Base-by-base conservation (phyloP, 108 stramenopile species). In the Nitzschia sp. region DNA sequence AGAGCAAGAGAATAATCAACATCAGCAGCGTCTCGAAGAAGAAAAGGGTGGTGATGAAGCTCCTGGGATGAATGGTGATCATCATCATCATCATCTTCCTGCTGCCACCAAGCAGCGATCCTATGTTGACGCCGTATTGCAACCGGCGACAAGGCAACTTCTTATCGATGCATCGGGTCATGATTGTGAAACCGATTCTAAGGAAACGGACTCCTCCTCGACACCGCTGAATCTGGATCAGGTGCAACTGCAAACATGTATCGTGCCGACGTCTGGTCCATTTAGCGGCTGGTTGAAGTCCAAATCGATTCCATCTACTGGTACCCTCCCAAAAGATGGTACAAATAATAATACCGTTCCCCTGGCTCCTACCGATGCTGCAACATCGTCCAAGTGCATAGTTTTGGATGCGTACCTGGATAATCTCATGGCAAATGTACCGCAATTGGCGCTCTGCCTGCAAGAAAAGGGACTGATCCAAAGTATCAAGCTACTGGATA, bases 391-490 rank as follows among this genome's bases (percentile, higher is more conserved):
- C 23, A 52, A 87, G 9, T 87, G 76, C 29, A 89, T 88, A 0
- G 88, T 89, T 3, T 45, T 94, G 33, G 90, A 94, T 76, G 83
- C 86, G 21, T 94, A 94, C 59, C 70, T 94, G 0, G 93, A 94
- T 56, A 91, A 91, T 71, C 71, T 94, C 34, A 94, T 94, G 81
- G 85, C 90, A 19, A 94, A 94, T 70, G 88, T 94, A 6, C 93
- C 93, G 9, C 93, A 94, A 60, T 73, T 94, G 3, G 93, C 93
- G 0, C 77, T 94, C 44, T 84, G 88, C 53, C 58, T 94, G 30
- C 83, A 76, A 44, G 90, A 94, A 52, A 87, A 90, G 26, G 93
- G 93, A 27, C 86, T 86, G 45, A 75, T 94, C 26, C 90, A 87
- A 67, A 85, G 82, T 53, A 84, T 94, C 68, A 94, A 91, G 53